A percentile compares a stretch with the other conserved stretches of the same genome.
phyloP scores from a whole-genome alignment of 2,329 filamentous ascomycete genomes.

The Escovopsis weberi region DNA sequence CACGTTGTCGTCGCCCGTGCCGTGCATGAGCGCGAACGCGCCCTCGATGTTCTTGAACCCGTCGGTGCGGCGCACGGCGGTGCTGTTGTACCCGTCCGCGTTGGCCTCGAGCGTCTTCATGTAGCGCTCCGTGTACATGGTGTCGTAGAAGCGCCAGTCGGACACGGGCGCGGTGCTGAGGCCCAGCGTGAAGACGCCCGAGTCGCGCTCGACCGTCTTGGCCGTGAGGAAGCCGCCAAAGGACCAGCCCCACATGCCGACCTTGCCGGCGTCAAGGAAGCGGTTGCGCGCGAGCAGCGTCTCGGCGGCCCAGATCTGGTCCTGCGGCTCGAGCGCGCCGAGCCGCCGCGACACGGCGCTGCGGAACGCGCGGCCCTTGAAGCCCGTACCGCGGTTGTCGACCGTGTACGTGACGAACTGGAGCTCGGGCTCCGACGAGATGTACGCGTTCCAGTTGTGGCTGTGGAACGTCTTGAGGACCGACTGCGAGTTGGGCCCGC shows the following conservation, averaged over 20 bases:
- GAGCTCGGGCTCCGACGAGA: constrained; percentile 52
- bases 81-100: constrained; percentile 42
- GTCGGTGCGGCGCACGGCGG: constrained; percentile 39
- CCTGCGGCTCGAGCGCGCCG: constrained; percentile 46
- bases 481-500: constrained; percentile 49
- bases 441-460: constrained; percentile 46
- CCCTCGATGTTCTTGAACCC: constrained; percentile 51
- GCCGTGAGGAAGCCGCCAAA: constrained; percentile 52
- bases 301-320: constrained; percentile 53
- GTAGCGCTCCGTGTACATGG: constrained; percentile 58
- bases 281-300: constrained; percentile 32
- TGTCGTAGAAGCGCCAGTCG: constrained; percentile 59
- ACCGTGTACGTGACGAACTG: constrained; percentile 54
- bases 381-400: constrained; percentile 53
- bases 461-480: constrained; percentile 41
- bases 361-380: constrained; percentile 48
- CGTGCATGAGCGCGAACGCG: constrained; percentile 48
- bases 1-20: constrained; percentile 56
- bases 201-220: constrained; percentile 50
- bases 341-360: constrained; percentile 42
- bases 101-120: constrained; percentile 50
- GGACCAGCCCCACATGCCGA: constrained; percentile 56
- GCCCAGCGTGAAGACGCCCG: constrained; percentile 45
- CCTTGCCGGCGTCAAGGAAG: constrained; percentile 42
- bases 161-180: constrained; percentile 51